Base-by-base conservation (phyloP, 768 basidiomycete species). In the Hebeloma cylindrosporum region DNA sequence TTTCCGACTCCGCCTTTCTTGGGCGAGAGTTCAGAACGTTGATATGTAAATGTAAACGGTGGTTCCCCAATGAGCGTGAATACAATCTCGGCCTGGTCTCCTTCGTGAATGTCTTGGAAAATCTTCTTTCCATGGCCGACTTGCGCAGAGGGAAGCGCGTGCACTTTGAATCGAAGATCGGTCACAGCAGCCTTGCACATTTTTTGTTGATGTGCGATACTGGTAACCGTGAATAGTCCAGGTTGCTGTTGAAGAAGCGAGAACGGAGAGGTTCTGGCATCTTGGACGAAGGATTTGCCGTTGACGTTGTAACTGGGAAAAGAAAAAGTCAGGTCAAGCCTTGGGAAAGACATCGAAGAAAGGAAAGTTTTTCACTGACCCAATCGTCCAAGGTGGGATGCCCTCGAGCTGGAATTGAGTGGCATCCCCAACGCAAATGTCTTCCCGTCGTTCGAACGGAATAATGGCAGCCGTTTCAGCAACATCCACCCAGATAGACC, bases 41-140 rank as follows among this genome's bases (percentile, higher is more conserved):
- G 89, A 66, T 94, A 94, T 0, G 93, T 93, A 67, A 99, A 97
- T 1, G 93, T 86, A 69, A 97, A 99, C 0, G 96, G 96, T 13
- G 96, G 87, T 60, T 90, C 87, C 33, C 96, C 96, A 23, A 85
- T 73, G 41, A 99, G 77, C 3, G 84, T 83, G 65, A 99, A 97
- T 30, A 85, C 68, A 47, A 99, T 96, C 64, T 93, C 90, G 13
- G 95, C 93, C 71, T 96, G 88, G 59, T 93, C 90, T 43, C 90
- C 94, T 72, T 96, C 94, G 45, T 93, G 84, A 41, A 97, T 88
- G 58, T 92, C 85, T 61, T 95, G 87, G 58, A 83, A 76, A 42
- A 85, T 75, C 43, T 80, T 76, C 59, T 85, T 83, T 28, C 95
- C 96, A 33, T 90, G 85, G 10, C 84, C 85, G 34, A 99, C 91